Conservation (phyloP, 2,329 filamentous ascomycete genomes). For the Penicillium brasilianum region DNA sequence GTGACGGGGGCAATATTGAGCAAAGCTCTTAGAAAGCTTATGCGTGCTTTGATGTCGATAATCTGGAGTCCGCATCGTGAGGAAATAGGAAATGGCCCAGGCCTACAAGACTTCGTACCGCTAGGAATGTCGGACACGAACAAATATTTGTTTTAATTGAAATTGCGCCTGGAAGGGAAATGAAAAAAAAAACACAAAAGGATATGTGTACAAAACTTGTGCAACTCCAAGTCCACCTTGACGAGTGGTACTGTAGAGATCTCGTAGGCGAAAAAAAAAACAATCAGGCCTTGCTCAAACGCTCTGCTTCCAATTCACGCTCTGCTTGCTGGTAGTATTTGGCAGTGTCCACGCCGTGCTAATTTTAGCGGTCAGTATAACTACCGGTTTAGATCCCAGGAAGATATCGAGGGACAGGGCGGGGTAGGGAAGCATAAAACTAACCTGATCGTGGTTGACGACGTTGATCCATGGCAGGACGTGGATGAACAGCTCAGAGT, state of each 20-base stretch:
- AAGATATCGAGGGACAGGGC: background rate
- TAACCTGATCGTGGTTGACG: constrained; percentile 82
- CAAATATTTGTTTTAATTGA: constrained; percentile 28
- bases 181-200: constrained; percentile 27
- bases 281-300: constrained; percentile 41
- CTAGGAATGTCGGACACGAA: constrained; percentile 13
- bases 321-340: constrained; percentile 98
- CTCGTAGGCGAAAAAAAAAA: constrained; percentile 16
- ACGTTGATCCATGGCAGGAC: constrained; percentile 97
- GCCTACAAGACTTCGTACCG: background rate
- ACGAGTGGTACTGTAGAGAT: background rate
- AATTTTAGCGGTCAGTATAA: constrained; percentile 26
- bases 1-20: constrained; percentile 8
- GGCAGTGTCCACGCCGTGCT: constrained; percentile 96
- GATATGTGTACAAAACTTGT: constrained; percentile 37
- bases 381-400: background rate
- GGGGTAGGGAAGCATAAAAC: constrained; percentile 21
- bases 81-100: background rate
- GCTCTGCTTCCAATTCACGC: constrained; percentile 85
- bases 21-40: background rate
- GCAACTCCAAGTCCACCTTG: constrained; percentile 19
- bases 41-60: background rate
- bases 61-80: background rate
- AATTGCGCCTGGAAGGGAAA: constrained; percentile 28
- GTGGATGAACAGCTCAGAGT: constrained; percentile 81